Percentiles rank a stretch among this genome's conserved stretches.
Evolutionary conservation across 441 rosid species (phyloP).

Genomic region (Corymbia citriodora): DNA sequence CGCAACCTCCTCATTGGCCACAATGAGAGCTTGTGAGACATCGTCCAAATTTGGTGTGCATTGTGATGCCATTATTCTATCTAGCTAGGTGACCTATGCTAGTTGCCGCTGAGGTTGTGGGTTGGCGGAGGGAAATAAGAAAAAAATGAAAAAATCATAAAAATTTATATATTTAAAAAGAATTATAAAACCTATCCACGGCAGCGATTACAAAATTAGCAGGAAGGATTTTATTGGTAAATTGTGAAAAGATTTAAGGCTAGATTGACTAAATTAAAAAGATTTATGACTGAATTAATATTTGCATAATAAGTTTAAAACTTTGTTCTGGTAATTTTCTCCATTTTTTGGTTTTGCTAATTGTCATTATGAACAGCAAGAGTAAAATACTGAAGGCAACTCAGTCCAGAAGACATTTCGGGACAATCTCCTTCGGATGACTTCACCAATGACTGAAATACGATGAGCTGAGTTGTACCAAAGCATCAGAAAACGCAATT

Average conservation of each 20-base stretch:
- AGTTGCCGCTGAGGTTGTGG: background rate
- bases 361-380: background rate
- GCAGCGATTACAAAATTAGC: too few relatives aligned
- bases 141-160: too few relatives aligned
- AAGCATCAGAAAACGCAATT: background rate
- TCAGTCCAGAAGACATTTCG: background rate
- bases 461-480: background rate
- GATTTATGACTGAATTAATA: too few relatives aligned
- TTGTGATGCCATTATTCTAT: background rate
- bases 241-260: too few relatives aligned
- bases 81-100: background rate
- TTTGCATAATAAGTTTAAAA: too few relatives aligned
- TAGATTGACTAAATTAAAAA: too few relatives aligned
- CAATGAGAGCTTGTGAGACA: accelerated
- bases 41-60: background rate
- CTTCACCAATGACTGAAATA: background rate
- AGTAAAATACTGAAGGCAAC: background rate
- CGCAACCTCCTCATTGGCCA: accelerated
- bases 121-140: too few relatives aligned
- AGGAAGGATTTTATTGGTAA: accelerated
- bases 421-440: background rate
- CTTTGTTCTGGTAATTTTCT: background rate
- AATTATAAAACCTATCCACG: background rate
- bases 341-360: background rate
- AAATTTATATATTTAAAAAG: too few relatives aligned